These are phyloP conservation scores for Phytophthora cryptogea DNA, from an alignment of 352 stramenopile species.

Conservation along the genomic window DNA sequence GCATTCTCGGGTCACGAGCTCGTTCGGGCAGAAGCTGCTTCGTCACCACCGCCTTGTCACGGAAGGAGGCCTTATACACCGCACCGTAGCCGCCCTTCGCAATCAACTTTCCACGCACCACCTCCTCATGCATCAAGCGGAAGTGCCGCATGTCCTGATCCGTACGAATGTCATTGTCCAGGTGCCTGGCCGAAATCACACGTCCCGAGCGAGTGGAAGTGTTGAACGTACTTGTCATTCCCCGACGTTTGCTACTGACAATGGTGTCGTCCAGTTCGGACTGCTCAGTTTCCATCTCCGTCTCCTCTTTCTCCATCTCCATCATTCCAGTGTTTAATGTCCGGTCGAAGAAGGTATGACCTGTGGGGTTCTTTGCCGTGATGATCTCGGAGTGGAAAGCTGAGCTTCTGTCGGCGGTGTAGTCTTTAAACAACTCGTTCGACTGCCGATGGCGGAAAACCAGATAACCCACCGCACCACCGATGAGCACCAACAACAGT, in stretches of 20 bases:
- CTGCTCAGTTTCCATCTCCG: too few relatives aligned
- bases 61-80: slow-evolving; percentile 56
- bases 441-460: slow-evolving; percentile 30
- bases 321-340: slow-evolving; percentile 32
- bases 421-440: slow-evolving; percentile 22
- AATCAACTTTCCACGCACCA: slow-evolving; percentile 43
- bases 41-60: slow-evolving; percentile 41
- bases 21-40: slow-evolving; percentile 51
- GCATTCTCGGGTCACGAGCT: slow-evolving; percentile 35
- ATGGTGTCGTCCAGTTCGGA: slow-evolving; percentile 21
- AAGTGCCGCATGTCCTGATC: slow-evolving; percentile 61
- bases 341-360: slow-evolving; percentile 21
- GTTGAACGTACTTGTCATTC: slow-evolving; percentile 14
- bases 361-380: slow-evolving; percentile 11
- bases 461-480: slow-evolving; percentile 33
- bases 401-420: slow-evolving; percentile 23
- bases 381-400: slow-evolving; percentile 16
- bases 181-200: slow-evolving; percentile 22
- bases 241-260: slow-evolving; percentile 19
- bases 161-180: slow-evolving; percentile 72
- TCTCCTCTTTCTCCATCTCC: slow-evolving; percentile 1
- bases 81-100: slow-evolving; percentile 64
- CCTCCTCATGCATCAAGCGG: slow-evolving; percentile 53
- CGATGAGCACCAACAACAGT: slow-evolving; percentile 29
- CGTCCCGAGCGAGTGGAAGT: slow-evolving; percentile 17